Percentiles rank a stretch among this genome's conserved stretches.
Conservation (phyloP, 2,329 filamentous ascomycete genomes). For the Zasmidium cellare region DNA sequence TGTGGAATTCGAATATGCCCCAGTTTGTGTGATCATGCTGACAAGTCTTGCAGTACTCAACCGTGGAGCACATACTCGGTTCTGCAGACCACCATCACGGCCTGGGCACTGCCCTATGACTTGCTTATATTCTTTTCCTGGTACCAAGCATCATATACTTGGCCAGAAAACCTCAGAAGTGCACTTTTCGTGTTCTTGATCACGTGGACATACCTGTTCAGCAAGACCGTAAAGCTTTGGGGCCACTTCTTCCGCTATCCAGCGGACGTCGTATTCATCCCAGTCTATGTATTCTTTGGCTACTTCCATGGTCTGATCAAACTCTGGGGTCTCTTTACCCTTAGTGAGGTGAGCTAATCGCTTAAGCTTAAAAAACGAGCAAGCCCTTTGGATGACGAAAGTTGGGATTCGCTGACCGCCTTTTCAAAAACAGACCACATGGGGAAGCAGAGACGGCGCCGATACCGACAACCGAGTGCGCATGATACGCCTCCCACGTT, state of each 20-base stretch:
- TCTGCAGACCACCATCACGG: conserved; percentile 88
- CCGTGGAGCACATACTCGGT: conserved; percentile 92
- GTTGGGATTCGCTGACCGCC: conserved; percentile 23
- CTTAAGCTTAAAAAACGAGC: conserved; percentile 14
- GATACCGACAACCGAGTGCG: conserved; percentile 78
- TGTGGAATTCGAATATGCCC: conserved; percentile 46
- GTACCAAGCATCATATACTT: conserved; percentile 63
- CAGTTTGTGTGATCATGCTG: conserved; percentile 1
- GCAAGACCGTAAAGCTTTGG: conserved; percentile 87
- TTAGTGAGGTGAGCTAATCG: conserved; percentile 61
- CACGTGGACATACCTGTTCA: conserved; percentile 73
- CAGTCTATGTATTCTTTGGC: conserved; percentile 85
- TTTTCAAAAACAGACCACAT: conserved; percentile 69
- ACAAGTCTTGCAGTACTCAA: conserved; percentile 65
- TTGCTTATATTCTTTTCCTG: conserved; percentile 68
- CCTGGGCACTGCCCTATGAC: conserved; percentile 79
- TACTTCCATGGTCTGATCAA: conserved; percentile 94
- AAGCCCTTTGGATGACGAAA: conserved; percentile 1
- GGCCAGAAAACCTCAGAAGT: conserved; percentile 34
- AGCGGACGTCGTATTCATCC: conserved; percentile 74
- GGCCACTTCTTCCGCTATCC: conserved; percentile 85
- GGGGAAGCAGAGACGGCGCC: conserved; percentile 90
- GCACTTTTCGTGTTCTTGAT: conserved; percentile 62
- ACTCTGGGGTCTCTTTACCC: conserved; percentile 79
- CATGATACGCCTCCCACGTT: conserved; percentile 51